These are phyloP conservation scores for Cladosporium sp. DNA, from an alignment of 2,329 filamentous ascomycete species.

Conservation along the genomic window DNA sequence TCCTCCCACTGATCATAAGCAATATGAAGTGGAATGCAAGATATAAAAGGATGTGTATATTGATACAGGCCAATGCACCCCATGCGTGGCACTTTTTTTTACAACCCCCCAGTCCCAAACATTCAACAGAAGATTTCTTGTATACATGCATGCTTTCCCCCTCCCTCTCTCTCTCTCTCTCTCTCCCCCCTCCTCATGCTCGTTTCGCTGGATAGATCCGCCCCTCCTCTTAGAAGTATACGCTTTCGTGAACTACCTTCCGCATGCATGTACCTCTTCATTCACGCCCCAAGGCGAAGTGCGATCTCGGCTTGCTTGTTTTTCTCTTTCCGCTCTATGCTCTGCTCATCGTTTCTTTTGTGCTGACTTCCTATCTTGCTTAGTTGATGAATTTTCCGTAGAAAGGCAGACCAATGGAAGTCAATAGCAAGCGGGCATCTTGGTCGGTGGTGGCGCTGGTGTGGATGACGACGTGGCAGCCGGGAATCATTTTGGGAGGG, in stretches of 20 bases:
- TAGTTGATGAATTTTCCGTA: constrained; percentile 66
- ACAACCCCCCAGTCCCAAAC: no score
- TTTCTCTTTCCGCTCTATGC: no score
- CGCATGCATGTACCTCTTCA: no score
- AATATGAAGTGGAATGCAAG: no score
- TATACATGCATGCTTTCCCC: no score
- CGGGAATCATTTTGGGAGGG: constrained; percentile 72
- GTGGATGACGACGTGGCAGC: constrained; percentile 77
- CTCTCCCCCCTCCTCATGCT: no score
- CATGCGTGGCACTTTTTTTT: no score
- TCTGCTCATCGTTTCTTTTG: no score
- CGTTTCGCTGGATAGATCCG: no score
- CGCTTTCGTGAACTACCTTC: background rate
- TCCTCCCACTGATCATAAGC: no score
- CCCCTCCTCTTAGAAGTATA: background rate
- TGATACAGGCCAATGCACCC: background rate
- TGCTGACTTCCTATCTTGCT: background rate
- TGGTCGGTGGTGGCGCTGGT: constrained; percentile 81
- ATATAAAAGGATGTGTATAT: background rate
- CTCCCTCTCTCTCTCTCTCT: background rate
- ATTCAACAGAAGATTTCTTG: background rate
- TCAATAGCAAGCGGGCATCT: constrained; percentile 73
- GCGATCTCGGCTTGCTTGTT: no score
- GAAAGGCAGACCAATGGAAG: constrained; percentile 73
- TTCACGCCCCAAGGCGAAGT: no score